phyloP scores from a whole-genome alignment of 1,284 basidiomycete species.

The Malassezia equina region DNA sequence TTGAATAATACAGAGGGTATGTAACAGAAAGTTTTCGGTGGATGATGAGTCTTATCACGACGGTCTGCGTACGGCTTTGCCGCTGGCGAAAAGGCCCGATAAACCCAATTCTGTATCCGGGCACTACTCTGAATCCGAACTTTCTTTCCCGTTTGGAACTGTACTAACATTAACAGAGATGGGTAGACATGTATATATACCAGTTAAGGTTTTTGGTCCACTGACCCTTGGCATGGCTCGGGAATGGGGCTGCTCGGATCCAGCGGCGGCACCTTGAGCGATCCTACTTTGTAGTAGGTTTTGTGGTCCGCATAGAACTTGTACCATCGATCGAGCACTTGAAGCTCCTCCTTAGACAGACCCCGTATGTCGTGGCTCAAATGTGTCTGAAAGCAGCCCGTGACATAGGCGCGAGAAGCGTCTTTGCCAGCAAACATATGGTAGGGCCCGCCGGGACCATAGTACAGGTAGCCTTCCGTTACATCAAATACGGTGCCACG shows the following conservation, averaged over 20 bases:
- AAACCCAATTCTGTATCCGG: conserved; percentile 37
- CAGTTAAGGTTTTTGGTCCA: conserved; percentile 15
- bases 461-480: conserved; percentile 62
- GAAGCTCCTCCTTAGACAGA: conserved; percentile 26
- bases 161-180: not conserved
- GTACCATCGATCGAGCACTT: conserved; percentile 30
- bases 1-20: not conserved
- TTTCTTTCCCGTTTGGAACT: not conserved
- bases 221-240: conserved; percentile 22
- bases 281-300: conserved; percentile 34
- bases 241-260: conserved; percentile 28
- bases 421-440: conserved; percentile 41
- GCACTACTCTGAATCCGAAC: conserved; percentile 12
- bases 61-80: conserved; percentile 36
- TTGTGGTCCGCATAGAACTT: conserved; percentile 35
- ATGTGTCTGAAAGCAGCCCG: conserved; percentile 44
- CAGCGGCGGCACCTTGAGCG: conserved; percentile 27
- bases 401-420: conserved; percentile 43
- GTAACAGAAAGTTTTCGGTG: not conserved
- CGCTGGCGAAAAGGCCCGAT: conserved; percentile 40
- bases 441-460: conserved; percentile 54
- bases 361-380: conserved; percentile 42
- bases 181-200: not conserved
- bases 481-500: conserved; percentile 91
- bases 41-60: conserved; percentile 37